Evolutionary conservation across 2,329 filamentous ascomycete genomes (phyloP).

Genomic region (Knufia fluminis): DNA sequence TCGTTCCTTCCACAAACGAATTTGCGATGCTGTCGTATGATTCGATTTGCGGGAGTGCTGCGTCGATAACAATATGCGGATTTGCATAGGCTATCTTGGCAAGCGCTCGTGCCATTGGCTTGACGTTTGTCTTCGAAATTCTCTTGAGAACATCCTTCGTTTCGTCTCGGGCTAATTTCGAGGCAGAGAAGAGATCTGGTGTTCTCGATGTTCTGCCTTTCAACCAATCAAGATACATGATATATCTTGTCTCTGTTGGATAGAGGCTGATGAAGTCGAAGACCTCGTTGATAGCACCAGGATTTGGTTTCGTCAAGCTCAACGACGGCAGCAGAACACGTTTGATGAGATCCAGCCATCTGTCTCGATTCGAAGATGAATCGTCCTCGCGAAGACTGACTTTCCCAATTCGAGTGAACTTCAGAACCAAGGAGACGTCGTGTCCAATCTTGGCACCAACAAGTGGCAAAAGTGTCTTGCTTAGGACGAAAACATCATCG

Average conservation of each 20-base stretch:
- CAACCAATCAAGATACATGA: conserved; percentile 90
- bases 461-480: conserved; percentile 71
- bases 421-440: conserved; percentile 67
- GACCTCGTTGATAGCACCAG: conserved; percentile 73
- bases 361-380: conserved; percentile 59
- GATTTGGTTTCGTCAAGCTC: conserved; percentile 76
- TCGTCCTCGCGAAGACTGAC: conserved; percentile 62
- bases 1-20: conserved; percentile 85
- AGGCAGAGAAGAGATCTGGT: conserved; percentile 69
- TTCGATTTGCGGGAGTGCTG: conserved; percentile 83
- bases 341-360: conserved; percentile 79
- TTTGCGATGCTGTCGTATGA: conserved; percentile 92
- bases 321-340: conserved; percentile 79
- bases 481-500: conserved; percentile 83
- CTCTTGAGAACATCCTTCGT: conserved; percentile 82
- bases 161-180: conserved; percentile 65
- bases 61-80: conserved; percentile 82
- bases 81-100: conserved; percentile 89
- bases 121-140: conserved; percentile 76
- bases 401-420: conserved; percentile 75
- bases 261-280: conserved; percentile 76
- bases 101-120: conserved; percentile 74
- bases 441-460: conserved; percentile 84
- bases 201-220: conserved; percentile 65
- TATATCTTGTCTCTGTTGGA: conserved; percentile 66